Conservation (phyloP, 2,329 filamentous ascomycete genomes). For the Trichoderma harzianum region DNA sequence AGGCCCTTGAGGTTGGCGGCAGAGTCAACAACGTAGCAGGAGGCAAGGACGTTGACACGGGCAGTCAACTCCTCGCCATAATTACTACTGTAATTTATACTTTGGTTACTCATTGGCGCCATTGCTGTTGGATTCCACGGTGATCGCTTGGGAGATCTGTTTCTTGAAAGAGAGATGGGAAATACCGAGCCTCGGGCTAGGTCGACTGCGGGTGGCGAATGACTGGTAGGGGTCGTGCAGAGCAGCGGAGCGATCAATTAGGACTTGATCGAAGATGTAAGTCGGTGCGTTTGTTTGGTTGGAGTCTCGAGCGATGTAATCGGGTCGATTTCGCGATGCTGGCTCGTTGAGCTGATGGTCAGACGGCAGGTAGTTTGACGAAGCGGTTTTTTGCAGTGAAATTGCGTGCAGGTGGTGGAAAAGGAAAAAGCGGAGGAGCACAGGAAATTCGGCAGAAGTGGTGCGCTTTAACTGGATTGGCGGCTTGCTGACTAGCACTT, state of each 20-base stretch:
- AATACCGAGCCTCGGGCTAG: slow-evolving; percentile 17
- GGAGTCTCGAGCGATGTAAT: background rate
- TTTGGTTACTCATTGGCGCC: slow-evolving; percentile 69
- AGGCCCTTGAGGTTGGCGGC: slow-evolving; percentile 73
- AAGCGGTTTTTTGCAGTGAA: background rate
- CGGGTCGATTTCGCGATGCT: background rate
- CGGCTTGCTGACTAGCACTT: background rate
- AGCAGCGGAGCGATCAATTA: background rate
- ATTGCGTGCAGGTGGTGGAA: background rate
- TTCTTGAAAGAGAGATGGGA: background rate
- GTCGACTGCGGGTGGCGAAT: slow-evolving; percentile 18
- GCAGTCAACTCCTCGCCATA: slow-evolving; percentile 65
- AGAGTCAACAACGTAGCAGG: slow-evolving; percentile 81
- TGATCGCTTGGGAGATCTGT: slow-evolving; percentile 11
- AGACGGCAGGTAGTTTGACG: too few species aligned
- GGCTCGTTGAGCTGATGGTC: background rate
- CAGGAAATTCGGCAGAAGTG: background rate
- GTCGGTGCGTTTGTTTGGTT: background rate
- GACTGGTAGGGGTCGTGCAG: background rate
- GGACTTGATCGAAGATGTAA: background rate
- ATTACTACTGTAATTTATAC: slow-evolving; percentile 70
- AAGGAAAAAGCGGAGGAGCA: background rate
- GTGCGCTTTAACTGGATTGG: background rate
- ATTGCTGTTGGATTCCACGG: slow-evolving; percentile 39
- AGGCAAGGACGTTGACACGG: slow-evolving; percentile 77